These are phyloP conservation scores for Melianthus villosus DNA, from an alignment of 441 rosid species.

Conservation along the genomic window DNA sequence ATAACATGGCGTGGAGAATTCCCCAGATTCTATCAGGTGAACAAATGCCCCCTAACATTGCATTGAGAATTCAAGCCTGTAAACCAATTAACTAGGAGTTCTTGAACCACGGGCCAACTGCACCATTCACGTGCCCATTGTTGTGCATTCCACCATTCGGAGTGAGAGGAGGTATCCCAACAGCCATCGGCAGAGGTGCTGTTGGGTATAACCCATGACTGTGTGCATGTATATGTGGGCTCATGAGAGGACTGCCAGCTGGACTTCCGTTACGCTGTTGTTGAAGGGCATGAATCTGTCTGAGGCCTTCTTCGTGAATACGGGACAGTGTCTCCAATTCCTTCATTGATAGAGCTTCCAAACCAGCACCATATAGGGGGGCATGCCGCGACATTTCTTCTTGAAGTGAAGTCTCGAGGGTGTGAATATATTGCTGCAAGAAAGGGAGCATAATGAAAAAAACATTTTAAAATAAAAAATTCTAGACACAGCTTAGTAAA, in stretches of 20 bases:
- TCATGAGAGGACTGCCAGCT: conserved; percentile 55
- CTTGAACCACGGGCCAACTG: conserved; percentile 77
- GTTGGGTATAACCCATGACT: conserved; percentile 57
- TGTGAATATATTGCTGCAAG: conserved; percentile 79
- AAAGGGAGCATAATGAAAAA: neutral
- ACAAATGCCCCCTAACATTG: conserved; percentile 9
- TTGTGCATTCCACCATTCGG: conserved; percentile 63
- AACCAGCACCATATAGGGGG: conserved; percentile 84
- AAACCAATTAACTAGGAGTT: conserved; percentile 43
- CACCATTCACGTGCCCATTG: conserved; percentile 73
- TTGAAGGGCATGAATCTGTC: conserved; percentile 68
- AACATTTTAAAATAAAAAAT: neutral
- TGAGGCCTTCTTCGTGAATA: conserved; percentile 90
- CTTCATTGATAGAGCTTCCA: conserved; percentile 76
- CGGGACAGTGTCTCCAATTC: conserved; percentile 79
- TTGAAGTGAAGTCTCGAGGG: conserved; percentile 57
- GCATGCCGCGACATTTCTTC: conserved; percentile 94
- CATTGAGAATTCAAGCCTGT: too few relatives aligned
- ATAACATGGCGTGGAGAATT: too few relatives aligned
- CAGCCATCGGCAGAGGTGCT: conserved; percentile 57
- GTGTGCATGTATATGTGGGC: conserved; percentile 37
- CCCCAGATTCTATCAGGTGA: conserved; percentile 4
- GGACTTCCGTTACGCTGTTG: conserved; percentile 70
- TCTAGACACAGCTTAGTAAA: too few relatives aligned
- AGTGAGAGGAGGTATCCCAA: conserved; percentile 49